A percentile compares a stretch with the other conserved stretches of the same genome.
Evolutionary conservation across 768 basidiomycete species (phyloP).

Genomic region (Pisolithus tinctorius): DNA sequence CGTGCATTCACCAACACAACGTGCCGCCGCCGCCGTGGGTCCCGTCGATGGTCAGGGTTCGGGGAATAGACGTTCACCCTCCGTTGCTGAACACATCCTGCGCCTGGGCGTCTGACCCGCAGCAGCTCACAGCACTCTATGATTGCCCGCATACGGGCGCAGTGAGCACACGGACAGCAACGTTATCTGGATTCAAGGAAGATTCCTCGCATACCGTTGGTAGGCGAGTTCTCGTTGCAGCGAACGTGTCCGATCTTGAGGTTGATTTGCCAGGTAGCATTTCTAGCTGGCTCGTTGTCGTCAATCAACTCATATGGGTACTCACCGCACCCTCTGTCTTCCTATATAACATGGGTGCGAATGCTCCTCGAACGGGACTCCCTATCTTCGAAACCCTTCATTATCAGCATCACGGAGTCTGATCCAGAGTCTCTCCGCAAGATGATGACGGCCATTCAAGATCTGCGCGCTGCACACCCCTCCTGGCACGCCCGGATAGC

Average conservation of each 20-base stretch:
- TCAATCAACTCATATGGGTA: constrained; percentile 86
- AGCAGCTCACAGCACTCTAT: constrained; percentile 62
- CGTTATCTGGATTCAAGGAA: constrained; percentile 64
- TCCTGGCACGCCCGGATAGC: constrained; percentile 43
- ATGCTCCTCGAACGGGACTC: constrained; percentile 33
- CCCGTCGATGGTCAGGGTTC: constrained; percentile 49
- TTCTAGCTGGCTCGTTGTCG: constrained; percentile 42
- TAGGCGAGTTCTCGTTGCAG: not conserved
- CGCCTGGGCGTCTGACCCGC: constrained; percentile 68
- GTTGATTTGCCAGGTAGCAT: constrained; percentile 45
- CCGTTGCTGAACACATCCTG: constrained; percentile 75
- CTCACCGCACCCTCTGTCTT: constrained; percentile 66
- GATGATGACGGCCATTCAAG: constrained; percentile 58
- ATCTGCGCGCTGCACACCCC: constrained; percentile 37
- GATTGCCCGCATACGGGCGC: constrained; percentile 65
- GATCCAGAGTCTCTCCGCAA: constrained; percentile 39
- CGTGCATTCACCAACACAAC: not conserved
- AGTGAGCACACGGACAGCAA: constrained; percentile 75
- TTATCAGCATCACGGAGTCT: constrained; percentile 74
- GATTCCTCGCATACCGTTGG: constrained; percentile 55
- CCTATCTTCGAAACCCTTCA: constrained; percentile 52
- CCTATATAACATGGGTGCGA: constrained; percentile 59
- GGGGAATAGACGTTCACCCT: constrained; percentile 50
- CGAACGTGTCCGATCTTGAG: not conserved
- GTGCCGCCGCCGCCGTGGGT: no score